A percentile compares a stretch with the other conserved stretches of the same genome.
Conservation (phyloP, 2,329 filamentous ascomycete species). For the Penicillium occitanis region DNA sequence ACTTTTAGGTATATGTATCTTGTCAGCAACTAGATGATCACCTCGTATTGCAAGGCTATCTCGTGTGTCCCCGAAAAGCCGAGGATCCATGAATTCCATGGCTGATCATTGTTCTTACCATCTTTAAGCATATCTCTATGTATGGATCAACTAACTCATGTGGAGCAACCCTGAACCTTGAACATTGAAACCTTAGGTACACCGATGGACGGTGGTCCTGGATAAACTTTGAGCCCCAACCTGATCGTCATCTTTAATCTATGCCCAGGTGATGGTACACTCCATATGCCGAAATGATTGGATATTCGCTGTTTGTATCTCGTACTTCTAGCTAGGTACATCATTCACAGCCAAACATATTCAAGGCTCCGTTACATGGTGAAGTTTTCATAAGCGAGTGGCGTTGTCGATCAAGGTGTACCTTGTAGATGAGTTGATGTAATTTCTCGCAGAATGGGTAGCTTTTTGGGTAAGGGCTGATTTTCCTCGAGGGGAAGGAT, state of each 20-base stretch:
- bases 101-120: not conserved
- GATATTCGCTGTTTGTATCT: not conserved
- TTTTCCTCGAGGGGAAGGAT: not conserved
- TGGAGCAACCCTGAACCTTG: not conserved
- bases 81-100: not conserved
- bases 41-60: not conserved
- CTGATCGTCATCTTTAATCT: conserved; percentile 2
- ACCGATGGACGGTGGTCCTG: not conserved
- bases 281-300: conserved; percentile 2
- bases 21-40: not conserved
- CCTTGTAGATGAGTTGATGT: not conserved
- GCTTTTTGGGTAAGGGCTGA: not conserved
- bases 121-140: not conserved
- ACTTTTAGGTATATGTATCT: not conserved
- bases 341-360: not conserved
- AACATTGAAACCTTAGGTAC: not conserved
- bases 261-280: not conserved
- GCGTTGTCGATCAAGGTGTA: conserved; percentile 4
- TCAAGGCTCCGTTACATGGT: not conserved
- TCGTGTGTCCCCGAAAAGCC: not conserved
- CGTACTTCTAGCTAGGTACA: not conserved
- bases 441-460: conserved; percentile 3
- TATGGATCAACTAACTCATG: not conserved
- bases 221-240: not conserved
- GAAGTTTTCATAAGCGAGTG: conserved; percentile 7